These are phyloP conservation scores for Calocybe gangraenosa DNA, from an alignment of 768 basidiomycete species.

Conservation along the genomic window DNA sequence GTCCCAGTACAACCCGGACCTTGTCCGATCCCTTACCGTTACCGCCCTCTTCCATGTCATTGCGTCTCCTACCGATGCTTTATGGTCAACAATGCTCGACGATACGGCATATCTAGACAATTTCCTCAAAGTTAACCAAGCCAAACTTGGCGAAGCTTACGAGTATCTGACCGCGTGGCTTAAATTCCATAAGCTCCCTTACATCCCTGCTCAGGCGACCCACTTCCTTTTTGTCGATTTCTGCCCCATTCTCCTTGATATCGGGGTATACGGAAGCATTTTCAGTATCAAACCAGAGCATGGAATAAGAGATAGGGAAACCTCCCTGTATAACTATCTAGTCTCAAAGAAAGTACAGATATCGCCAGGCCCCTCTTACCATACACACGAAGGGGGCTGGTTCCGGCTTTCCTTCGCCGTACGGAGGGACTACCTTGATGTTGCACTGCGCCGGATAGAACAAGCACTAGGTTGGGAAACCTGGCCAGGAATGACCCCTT, in stretches of 20 bases:
- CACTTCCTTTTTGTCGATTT: slow-evolving; percentile 19
- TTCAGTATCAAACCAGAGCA: background rate
- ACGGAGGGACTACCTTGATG: slow-evolving; percentile 7
- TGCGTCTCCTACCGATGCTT: slow-evolving; percentile 17
- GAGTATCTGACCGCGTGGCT: slow-evolving; percentile 22
- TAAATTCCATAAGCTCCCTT: slow-evolving; percentile 17
- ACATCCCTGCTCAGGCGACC: slow-evolving; percentile 14
- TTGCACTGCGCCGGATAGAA: slow-evolving; percentile 10
- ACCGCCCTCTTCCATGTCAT: slow-evolving; percentile 18
- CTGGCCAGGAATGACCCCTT: background rate
- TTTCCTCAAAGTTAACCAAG: slow-evolving; percentile 17
- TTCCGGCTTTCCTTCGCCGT: slow-evolving; percentile 10
- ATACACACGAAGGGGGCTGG: slow-evolving; percentile 10
- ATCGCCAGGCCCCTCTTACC: slow-evolving; percentile 1
- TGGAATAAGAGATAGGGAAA: slow-evolving; percentile 7
- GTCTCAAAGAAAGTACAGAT: slow-evolving; percentile 2
- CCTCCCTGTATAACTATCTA: background rate
- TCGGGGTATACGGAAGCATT: background rate
- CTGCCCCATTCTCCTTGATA: slow-evolving; percentile 4
- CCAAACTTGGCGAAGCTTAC: slow-evolving; percentile 15
- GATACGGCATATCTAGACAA: slow-evolving; percentile 14
- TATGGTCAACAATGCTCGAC: slow-evolving; percentile 21
- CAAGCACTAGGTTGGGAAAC: slow-evolving; percentile 9
- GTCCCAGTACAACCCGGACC: slow-evolving; percentile 16
- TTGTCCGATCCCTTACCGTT: slow-evolving; percentile 15